A percentile compares a stretch with the other conserved stretches of the same genome.
Evolutionary conservation across 768 basidiomycete species (phyloP).

Genomic region (Fomitopsis pulvina): DNA sequence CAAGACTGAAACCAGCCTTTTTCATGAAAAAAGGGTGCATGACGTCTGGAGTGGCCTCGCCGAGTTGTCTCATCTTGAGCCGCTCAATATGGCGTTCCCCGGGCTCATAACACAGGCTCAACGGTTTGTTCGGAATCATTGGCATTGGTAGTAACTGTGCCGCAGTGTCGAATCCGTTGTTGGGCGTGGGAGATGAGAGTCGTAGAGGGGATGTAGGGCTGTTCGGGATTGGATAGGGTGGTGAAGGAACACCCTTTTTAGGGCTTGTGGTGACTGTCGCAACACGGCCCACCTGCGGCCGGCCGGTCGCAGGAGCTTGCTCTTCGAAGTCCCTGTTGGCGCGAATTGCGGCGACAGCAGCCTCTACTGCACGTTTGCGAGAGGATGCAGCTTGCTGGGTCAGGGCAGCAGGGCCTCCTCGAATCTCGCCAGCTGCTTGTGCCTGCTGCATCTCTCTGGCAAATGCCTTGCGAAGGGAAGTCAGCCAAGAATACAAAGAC

Average conservation of each 20-base stretch:
- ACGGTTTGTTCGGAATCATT: constrained; percentile 6
- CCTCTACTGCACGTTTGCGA: not conserved
- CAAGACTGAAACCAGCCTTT: constrained; percentile 75
- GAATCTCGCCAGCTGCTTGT: constrained; percentile 49
- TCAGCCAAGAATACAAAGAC: constrained; percentile 76
- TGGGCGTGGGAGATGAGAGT: constrained; percentile 1
- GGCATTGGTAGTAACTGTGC: too few species aligned
- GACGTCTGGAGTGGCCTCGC: constrained; percentile 84
- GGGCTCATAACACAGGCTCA: constrained; percentile 44
- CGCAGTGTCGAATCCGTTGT: not conserved
- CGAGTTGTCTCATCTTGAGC: constrained; percentile 79
- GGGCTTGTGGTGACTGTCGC: not conserved
- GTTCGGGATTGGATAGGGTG: not conserved
- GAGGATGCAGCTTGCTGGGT: not conserved
- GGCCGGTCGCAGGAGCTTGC: not conserved
- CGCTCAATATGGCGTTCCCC: constrained; percentile 65
- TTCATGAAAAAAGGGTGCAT: constrained; percentile 88
- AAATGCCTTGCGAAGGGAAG: constrained; percentile 67
- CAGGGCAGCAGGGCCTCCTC: constrained; percentile 14
- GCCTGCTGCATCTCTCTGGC: constrained; percentile 75
- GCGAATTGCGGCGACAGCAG: not conserved
- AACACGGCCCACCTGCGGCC: not conserved
- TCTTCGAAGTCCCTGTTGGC: not conserved
- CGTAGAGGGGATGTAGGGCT: constrained; percentile 4
- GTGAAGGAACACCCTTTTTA: not conserved